Evolutionary conservation across 75 land plant genomes (phyloP).

Genomic region (Ceratopteris richardii): DNA sequence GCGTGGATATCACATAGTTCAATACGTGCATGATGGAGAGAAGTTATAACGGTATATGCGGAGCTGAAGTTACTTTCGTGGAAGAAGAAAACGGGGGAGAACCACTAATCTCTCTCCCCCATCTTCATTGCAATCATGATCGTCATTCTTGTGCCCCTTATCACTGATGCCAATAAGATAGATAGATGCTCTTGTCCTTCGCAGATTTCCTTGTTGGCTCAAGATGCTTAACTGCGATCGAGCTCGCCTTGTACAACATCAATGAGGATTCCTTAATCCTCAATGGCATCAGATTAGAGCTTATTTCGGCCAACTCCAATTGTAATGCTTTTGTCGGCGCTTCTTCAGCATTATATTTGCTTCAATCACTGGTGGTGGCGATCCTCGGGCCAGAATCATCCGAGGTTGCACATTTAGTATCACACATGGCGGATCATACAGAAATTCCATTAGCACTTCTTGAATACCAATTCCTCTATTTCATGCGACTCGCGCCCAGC

Average conservation of each 20-base stretch:
- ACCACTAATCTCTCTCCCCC: no score
- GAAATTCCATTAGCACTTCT: constrained; percentile 29
- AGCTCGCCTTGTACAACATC: constrained; percentile 26
- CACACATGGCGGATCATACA: constrained; percentile 34
- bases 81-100: no score
- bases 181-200: constrained; percentile 30
- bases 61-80: no score
- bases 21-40: no score
- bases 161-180: constrained; percentile 4
- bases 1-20: no score
- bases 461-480: constrained; percentile 31
- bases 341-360: constrained; percentile 29
- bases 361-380: constrained; percentile 31
- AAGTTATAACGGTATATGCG: no score
- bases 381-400: constrained; percentile 41
- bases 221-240: constrained; percentile 22
- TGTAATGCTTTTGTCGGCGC: constrained; percentile 37
- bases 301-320: constrained; percentile 25
- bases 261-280: constrained; percentile 24
- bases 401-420: constrained; percentile 28
- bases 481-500: constrained; percentile 27
- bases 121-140: no score
- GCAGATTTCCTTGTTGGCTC: constrained; percentile 22
- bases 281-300: constrained; percentile 13
- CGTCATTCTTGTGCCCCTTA: background rate